A percentile compares a stretch with the other conserved stretches of the same genome.
Evolutionary conservation across 306 rosid species (phyloP).

Genomic region (Trifolium subterraneum): DNA sequence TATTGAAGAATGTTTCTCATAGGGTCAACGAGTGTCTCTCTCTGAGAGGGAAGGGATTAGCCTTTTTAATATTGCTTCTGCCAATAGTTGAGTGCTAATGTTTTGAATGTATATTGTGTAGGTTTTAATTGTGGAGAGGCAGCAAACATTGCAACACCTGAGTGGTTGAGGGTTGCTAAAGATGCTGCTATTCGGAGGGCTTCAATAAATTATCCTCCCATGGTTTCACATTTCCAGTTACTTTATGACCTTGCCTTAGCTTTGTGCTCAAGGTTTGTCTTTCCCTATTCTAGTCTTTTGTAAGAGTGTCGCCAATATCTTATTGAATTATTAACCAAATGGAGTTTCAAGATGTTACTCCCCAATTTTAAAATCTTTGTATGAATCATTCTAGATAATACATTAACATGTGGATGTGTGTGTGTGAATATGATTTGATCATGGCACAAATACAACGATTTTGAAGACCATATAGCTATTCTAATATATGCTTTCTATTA

Average conservation of each 20-base stretch:
- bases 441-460: constrained; percentile 30
- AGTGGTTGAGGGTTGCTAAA: constrained; percentile 96
- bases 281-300: constrained; percentile 35
- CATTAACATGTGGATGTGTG: not conserved
- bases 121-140: constrained; percentile 99
- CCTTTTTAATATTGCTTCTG: constrained; percentile 10
- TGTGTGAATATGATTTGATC: too few relatives aligned
- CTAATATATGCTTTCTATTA: constrained; percentile 26
- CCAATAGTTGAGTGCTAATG: constrained; percentile 41
- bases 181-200: constrained; percentile 99
- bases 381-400: constrained; percentile 28
- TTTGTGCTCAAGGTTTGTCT: constrained; percentile 84
- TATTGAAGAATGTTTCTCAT: constrained; percentile 26
- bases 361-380: constrained; percentile 22
- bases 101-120: constrained; percentile 46
- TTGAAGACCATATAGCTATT: constrained; percentile 33
- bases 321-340: constrained; percentile 13
- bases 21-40: constrained; percentile 1
- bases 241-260: constrained; percentile 97
- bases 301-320: constrained; percentile 20
- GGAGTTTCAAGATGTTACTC: constrained; percentile 20
- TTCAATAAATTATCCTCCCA: constrained; percentile 93
- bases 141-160: constrained; percentile 98
- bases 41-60: not conserved
- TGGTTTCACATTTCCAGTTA: constrained; percentile 98